Conservation (phyloP, 129 eudicot species). For the Kitagawia praeruptora region DNA sequence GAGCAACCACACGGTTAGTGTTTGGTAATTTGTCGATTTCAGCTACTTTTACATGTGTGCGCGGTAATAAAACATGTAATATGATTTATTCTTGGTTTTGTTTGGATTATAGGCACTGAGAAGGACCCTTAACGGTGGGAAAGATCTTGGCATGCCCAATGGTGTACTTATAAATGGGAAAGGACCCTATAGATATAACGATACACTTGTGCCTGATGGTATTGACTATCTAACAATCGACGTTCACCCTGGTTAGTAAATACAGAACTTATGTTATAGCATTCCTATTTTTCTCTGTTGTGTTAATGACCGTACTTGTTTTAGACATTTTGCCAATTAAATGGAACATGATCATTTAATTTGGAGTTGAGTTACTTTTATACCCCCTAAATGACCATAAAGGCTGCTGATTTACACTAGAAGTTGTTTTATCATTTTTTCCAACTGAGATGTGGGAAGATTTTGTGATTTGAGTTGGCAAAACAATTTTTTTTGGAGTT, state of each 20-base stretch:
- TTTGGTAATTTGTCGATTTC: conserved; percentile 5
- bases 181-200: conserved; percentile 85
- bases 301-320: background rate
- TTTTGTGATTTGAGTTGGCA: background rate
- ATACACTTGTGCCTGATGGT: conserved; percentile 74
- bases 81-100: background rate
- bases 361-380: background rate
- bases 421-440: background rate
- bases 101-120: conserved; percentile 50
- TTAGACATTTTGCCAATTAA: background rate
- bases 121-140: conserved; percentile 62
- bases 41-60: background rate
- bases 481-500: background rate
- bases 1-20: conserved; percentile 82
- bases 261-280: background rate
- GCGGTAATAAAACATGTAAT: background rate
- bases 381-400: background rate
- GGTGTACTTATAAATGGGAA: conserved; percentile 92
- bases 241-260: conserved; percentile 76
- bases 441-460: background rate
- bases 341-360: background rate
- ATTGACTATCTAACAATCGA: conserved; percentile 71
- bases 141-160: conserved; percentile 83
- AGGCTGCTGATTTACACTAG: background rate
- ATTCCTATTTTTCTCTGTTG: background rate